Percentiles rank a stretch among this genome's conserved stretches.
phyloP scores from a whole-genome alignment of 192 early-diverging fungal genomes.

The Geranomyces variabilis region DNA sequence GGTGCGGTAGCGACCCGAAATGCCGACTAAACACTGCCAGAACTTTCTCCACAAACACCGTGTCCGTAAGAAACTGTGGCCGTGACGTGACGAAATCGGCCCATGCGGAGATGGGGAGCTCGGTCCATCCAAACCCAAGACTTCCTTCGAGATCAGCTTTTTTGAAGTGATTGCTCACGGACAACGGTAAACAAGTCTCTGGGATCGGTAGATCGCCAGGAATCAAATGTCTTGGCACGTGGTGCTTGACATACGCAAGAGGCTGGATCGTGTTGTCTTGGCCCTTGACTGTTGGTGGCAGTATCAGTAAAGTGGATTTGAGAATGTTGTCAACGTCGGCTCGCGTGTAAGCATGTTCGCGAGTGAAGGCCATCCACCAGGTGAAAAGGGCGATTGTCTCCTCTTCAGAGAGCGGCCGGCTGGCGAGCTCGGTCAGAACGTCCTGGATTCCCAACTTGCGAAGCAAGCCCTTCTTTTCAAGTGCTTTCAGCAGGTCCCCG shows the following conservation, averaged over 20 bases:
- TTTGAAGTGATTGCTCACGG: conserved; percentile 66
- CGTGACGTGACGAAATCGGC: conserved; percentile 51
- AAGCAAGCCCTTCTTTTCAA: conserved; percentile 52
- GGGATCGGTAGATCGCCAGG: conserved; percentile 68
- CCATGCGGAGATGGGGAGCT: conserved; percentile 70
- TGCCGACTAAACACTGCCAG: conserved; percentile 57
- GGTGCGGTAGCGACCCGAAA: conserved; percentile 31
- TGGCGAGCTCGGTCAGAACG: conserved; percentile 66
- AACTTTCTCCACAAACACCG: conserved; percentile 70
- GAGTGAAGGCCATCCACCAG: conserved; percentile 73
- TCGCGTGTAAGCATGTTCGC: conserved; percentile 37
- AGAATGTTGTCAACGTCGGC: conserved; percentile 48
- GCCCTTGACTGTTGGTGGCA: conserved; percentile 24
- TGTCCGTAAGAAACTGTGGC: conserved; percentile 51
- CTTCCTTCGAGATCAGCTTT: conserved; percentile 55
- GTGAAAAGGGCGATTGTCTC: conserved; percentile 72
- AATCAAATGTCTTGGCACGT: conserved; percentile 68
- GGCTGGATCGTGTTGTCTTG: conserved; percentile 33
- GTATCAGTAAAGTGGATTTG: conserved; percentile 51
- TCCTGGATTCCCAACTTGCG: conserved; percentile 62
- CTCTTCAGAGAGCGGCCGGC: conserved; percentile 50
- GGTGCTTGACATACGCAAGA: conserved; percentile 59
- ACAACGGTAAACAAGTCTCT: conserved; percentile 60
- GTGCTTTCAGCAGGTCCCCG: conserved; percentile 56
- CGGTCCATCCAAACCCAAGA: conserved; percentile 36